phyloP scores from a whole-genome alignment of 2,329 filamentous ascomycete species.

The Aspergillus oerlinghausenensis region DNA sequence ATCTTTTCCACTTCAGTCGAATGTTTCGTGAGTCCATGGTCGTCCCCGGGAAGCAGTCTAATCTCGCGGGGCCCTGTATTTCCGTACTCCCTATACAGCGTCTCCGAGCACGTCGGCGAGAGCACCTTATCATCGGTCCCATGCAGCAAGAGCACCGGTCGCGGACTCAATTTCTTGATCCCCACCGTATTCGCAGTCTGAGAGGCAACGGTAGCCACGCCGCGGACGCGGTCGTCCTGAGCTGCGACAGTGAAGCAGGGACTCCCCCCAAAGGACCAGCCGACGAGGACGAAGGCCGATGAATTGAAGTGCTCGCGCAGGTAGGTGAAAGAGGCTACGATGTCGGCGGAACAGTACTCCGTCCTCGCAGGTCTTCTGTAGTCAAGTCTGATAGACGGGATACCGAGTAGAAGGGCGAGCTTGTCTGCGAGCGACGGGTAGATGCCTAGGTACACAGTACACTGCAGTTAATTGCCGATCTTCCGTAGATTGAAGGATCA shows the following conservation, averaged over 20 bases:
- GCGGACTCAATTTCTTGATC: slow-evolving; percentile 25
- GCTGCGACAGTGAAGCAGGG: slow-evolving; percentile 38
- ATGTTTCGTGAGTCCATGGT: slow-evolving; percentile 40
- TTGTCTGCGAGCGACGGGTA: slow-evolving; percentile 42
- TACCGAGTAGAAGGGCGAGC: slow-evolving; percentile 33
- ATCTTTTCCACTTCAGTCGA: slow-evolving; percentile 35
- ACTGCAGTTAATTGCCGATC: neutral
- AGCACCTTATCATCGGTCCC: slow-evolving; percentile 37
- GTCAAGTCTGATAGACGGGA: slow-evolving; percentile 40
- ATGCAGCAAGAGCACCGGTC: slow-evolving; percentile 38
- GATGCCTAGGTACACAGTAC: slow-evolving; percentile 13
- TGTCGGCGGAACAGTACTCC: slow-evolving; percentile 34
- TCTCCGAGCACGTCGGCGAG: slow-evolving; percentile 29
- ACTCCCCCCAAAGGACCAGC: slow-evolving; percentile 43
- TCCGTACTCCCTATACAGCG: slow-evolving; percentile 36
- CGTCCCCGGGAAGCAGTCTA: slow-evolving; percentile 39
- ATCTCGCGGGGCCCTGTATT: slow-evolving; percentile 27
- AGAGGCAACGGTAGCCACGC: slow-evolving; percentile 38
- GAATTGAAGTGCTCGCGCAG: slow-evolving; percentile 27
- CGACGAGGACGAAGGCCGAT: slow-evolving; percentile 37
- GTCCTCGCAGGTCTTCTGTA: slow-evolving; percentile 36
- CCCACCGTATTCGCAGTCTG: slow-evolving; percentile 37
- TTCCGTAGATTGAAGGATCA: neutral
- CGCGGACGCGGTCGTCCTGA: slow-evolving; percentile 27
- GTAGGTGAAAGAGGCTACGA: slow-evolving; percentile 34